Evolutionary conservation across 345 rosid species (phyloP).

Genomic region (Ailanthus altissimus): DNA sequence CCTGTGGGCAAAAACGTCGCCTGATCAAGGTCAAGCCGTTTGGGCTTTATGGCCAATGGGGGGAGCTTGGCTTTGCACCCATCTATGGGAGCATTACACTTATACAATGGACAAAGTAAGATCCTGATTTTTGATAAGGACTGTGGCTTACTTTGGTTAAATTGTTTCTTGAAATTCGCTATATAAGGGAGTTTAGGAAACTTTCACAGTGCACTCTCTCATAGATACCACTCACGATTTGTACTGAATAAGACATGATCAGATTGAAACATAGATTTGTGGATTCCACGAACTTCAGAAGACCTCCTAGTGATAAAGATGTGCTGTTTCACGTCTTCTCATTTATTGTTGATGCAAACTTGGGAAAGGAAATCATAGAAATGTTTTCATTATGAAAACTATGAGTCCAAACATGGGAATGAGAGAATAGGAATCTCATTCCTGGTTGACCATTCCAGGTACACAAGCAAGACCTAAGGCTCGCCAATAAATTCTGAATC

Average conservation of each 20-base stretch:
- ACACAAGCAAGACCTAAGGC: background rate
- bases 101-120: constrained; percentile 86
- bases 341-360: constrained; percentile 1
- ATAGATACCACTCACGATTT: background rate
- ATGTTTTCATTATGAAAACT: background rate
- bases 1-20: constrained; percentile 93
- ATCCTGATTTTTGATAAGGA: constrained; percentile 14
- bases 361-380: background rate
- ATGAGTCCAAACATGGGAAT: constrained; percentile 1
- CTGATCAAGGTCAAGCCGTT: constrained; percentile 64
- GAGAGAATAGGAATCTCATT: background rate
- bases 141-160: background rate
- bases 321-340: too few relatives aligned
- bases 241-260: background rate
- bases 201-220: background rate
- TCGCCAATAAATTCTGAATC: background rate
- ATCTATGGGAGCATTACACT: constrained; percentile 89
- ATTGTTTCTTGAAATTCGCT: background rate
- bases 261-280: background rate
- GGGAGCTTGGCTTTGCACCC: constrained; percentile 97
- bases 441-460: background rate
- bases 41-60: constrained; percentile 99
- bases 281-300: background rate
- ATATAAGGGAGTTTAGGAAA: background rate
- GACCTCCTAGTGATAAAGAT: background rate